Evolutionary conservation across 306 rosid genomes (phyloP), one percentile per base, ranked within the genome.

Genomic region (Medicago truncatula): DNA sequence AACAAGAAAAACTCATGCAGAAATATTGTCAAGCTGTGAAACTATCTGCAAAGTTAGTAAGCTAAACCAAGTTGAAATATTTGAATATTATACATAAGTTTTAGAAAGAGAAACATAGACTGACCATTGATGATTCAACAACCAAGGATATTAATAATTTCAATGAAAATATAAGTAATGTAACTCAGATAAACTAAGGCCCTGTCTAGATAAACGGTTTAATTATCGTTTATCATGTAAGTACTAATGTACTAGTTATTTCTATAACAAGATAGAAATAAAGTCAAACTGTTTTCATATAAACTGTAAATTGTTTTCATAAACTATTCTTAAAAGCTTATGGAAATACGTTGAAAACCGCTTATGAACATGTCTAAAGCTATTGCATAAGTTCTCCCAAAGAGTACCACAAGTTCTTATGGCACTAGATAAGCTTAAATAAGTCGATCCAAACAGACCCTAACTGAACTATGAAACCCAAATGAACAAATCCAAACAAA

Each of bases 1-100:
- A 34, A 34, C 60, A 34, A 57, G 16, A 60, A 15, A 16, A 43
- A 7, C 20, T 8, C 38, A 1, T 10, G 2, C 14, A 25, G 2
- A 15, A 74, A 18, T n/a, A 75, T 54, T 62, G 13, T 16, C 36
- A 31, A 78, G 63, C 67, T 31, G 36, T 6, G 7, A 50, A 67
- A 20, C n/a, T 25, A 11, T 4, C 25, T 1, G 71, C n/a, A 47
- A 47, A 67, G 59, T 28, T 21, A 59, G 54, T 43, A 38, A 28
- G 58, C 63, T 49, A 44, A 41, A 40, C 68, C 34, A 21, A 17
- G 36, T 9, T 77, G 68, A 74, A 67, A 53, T 3, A 31, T 17
- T 17, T 5, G 20, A 28, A 58, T 18, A 23, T 38, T 17, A 7
- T 52, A 40, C 67, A 60, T 7, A 17, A 38, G 23, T 28, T 41